phyloP scores from a whole-genome alignment of 306 rosid species.

The Castanea mollissima region DNA sequence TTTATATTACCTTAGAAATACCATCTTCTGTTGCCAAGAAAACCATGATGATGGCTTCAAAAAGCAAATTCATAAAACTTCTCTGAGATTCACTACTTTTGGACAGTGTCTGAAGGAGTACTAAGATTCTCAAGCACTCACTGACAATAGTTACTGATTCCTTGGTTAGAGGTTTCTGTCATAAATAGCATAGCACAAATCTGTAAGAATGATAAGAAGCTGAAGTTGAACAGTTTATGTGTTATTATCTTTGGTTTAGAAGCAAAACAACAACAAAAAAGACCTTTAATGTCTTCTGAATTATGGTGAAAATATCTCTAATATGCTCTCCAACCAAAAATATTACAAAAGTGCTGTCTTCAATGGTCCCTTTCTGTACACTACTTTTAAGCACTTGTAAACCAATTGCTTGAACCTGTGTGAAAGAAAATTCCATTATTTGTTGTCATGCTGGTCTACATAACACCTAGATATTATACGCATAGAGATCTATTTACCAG shows the following conservation, averaged over 20 bases:
- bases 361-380: slow-evolving; percentile 55
- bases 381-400: slow-evolving; percentile 73
- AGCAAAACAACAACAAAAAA: slow-evolving; percentile 15
- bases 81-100: slow-evolving; percentile 61
- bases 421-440: slow-evolving; percentile 28
- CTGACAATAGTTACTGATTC: slow-evolving; percentile 61
- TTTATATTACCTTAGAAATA: slow-evolving; percentile 54
- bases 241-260: slow-evolving; percentile 7
- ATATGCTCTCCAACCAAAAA: slow-evolving; percentile 77
- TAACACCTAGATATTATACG: slow-evolving; percentile 17
- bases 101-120: slow-evolving; percentile 68
- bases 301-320: slow-evolving; percentile 51
- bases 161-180: slow-evolving; percentile 70
- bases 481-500: slow-evolving; percentile 51
- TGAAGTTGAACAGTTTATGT: slow-evolving; percentile 3
- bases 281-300: slow-evolving; percentile 67
- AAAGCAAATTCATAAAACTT: slow-evolving; percentile 62
- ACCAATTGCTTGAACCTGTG: slow-evolving; percentile 77
- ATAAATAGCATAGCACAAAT: slow-evolving; percentile 23
- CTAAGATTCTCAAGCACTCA: slow-evolving; percentile 81
- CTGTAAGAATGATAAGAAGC: slow-evolving; percentile 27
- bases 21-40: slow-evolving; percentile 61
- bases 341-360: slow-evolving; percentile 55
- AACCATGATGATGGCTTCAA: slow-evolving; percentile 72
- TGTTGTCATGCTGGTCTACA: slow-evolving; percentile 21